Percentiles rank a stretch among this genome's conserved stretches.
phyloP scores from a whole-genome alignment of 306 rosid genomes.

The Pyrus betulifolia region DNA sequence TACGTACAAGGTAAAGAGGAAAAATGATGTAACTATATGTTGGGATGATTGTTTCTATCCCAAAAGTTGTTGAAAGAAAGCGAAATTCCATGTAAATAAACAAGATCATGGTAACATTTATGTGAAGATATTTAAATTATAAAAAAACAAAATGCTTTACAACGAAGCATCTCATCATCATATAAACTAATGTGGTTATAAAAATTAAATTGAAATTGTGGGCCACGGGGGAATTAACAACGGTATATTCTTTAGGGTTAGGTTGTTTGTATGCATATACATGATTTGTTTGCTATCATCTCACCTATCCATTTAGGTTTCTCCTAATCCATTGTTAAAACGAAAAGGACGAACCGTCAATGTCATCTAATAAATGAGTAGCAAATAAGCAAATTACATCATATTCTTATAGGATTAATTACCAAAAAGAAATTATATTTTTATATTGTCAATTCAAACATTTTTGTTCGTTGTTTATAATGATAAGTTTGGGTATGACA shows the following conservation, averaged over 20 bases:
- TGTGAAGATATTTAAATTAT: background rate
- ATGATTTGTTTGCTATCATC: background rate
- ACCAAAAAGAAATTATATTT: background rate
- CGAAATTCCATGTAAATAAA: background rate
- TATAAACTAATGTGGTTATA: too few species aligned
- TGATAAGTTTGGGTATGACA: too few species aligned
- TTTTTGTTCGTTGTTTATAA: too few species aligned
- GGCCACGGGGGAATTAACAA: background rate
- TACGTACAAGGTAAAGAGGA: background rate
- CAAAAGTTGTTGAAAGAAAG: background rate
- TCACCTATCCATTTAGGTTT: background rate
- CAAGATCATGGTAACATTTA: background rate
- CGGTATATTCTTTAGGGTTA: constrained; percentile 1
- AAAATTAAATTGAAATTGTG: background rate
- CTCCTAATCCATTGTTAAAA: background rate
- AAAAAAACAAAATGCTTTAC: background rate
- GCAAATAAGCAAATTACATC: background rate
- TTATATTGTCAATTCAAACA: too few species aligned
- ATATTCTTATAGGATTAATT: background rate
- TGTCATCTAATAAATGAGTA: background rate
- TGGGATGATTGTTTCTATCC: background rate
- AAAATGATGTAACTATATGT: background rate
- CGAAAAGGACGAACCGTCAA: background rate
- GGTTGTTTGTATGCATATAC: background rate
- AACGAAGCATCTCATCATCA: background rate